These are phyloP conservation scores for Pleurotus sapidus DNA, from an alignment of 768 basidiomycete genomes.

Conservation along the genomic window DNA sequence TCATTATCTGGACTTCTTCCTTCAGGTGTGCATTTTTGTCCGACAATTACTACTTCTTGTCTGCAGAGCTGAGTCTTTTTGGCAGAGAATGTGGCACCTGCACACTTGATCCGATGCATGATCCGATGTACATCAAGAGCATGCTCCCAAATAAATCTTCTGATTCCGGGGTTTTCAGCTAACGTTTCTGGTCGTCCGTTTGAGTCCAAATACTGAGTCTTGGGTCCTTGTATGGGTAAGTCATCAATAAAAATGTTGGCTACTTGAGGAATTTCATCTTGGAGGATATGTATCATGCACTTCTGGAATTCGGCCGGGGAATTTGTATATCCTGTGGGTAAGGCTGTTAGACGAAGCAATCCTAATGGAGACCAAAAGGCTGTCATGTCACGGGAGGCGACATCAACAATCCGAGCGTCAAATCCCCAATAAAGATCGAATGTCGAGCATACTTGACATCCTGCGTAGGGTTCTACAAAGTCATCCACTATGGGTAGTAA, in stretches of 20 bases:
- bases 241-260: neutral
- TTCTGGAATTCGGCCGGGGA: too few species aligned
- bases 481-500: slow-evolving; percentile 3
- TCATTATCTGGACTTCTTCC: slow-evolving; percentile 22
- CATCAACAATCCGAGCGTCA: slow-evolving; percentile 3
- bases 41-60: slow-evolving; percentile 4
- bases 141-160: slow-evolving; percentile 38
- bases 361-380: slow-evolving; percentile 1
- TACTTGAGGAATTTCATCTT: too few species aligned
- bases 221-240: slow-evolving; percentile 23
- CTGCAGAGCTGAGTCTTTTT: slow-evolving; percentile 25
- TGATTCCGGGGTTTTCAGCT: slow-evolving; percentile 23
- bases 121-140: slow-evolving; percentile 26
- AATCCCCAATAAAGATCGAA: slow-evolving; percentile 7
- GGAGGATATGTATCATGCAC: too few species aligned
- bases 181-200: slow-evolving; percentile 19
- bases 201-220: slow-evolving; percentile 22
- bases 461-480: slow-evolving; percentile 8
- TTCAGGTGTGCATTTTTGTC: slow-evolving; percentile 22
- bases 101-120: slow-evolving; percentile 24
- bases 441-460: neutral
- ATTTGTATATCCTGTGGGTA: slow-evolving; percentile 6
- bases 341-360: slow-evolving; percentile 7
- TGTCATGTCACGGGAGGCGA: slow-evolving; percentile 8
- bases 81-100: slow-evolving; percentile 30